These are phyloP conservation scores for Cubamyces lactineus DNA, from an alignment of 768 basidiomycete genomes.

Conservation along the genomic window DNA sequence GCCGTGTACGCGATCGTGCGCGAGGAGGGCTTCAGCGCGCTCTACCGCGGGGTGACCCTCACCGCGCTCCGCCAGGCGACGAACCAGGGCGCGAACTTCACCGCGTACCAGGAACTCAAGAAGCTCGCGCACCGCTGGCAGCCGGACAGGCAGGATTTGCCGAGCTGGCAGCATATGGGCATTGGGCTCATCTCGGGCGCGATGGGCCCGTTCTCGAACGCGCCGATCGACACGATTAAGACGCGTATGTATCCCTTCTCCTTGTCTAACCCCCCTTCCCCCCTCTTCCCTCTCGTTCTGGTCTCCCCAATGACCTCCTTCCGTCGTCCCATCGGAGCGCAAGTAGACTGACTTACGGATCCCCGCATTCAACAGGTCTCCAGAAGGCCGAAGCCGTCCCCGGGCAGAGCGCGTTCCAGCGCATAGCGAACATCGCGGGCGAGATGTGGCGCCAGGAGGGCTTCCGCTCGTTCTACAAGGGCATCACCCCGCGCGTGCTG, in stretches of 20 bases:
- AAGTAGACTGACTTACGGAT: not conserved
- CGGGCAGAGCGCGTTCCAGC: conserved; percentile 76
- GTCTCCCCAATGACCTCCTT: no score
- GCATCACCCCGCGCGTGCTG: conserved; percentile 94
- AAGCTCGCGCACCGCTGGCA: conserved; percentile 76
- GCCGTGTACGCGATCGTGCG: conserved; percentile 92
- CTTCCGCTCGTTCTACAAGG: conserved; percentile 91
- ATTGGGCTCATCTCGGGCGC: conserved; percentile 96
- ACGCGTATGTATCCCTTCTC: conserved; percentile 62
- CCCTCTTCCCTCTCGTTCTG: conserved; percentile 6
- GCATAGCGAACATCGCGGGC: conserved; percentile 77
- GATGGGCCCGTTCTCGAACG: conserved; percentile 98
- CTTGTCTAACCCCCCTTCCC: not conserved
- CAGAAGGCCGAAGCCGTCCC: conserved; percentile 80
- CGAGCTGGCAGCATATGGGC: conserved; percentile 94
- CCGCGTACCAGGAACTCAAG: conserved; percentile 97
- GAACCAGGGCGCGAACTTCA: conserved; percentile 98
- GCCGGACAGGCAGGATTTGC: conserved; percentile 77
- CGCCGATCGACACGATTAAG: conserved; percentile 94
- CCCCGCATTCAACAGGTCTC: conserved; percentile 52
- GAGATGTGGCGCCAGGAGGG: conserved; percentile 97
- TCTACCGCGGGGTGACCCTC: conserved; percentile 92
- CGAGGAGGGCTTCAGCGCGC: conserved; percentile 83
- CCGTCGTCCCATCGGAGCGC: no score
- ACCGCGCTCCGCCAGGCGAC: conserved; percentile 97